These are phyloP conservation scores for Volutella citrinella DNA, from an alignment of 2,329 filamentous ascomycete species.

Conservation along the genomic window DNA sequence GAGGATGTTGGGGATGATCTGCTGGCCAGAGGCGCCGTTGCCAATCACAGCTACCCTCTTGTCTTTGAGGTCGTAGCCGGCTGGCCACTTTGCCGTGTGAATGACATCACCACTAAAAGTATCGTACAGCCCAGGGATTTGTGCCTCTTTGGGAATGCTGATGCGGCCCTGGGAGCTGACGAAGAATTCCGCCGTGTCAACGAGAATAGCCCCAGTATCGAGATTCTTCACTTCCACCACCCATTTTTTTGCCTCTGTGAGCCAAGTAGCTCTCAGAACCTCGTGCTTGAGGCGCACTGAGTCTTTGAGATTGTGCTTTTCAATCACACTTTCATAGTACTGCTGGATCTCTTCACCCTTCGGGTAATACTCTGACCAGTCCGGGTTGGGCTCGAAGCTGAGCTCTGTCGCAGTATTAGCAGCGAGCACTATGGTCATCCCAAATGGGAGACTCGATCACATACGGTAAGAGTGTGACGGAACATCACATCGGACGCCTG, in stretches of 20 bases:
- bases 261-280: background rate
- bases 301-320: background rate
- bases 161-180: conserved; percentile 4
- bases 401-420: background rate
- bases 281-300: conserved; percentile 1
- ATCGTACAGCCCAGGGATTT: conserved; percentile 1
- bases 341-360: conserved; percentile 6
- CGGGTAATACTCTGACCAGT: conserved; percentile 5
- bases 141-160: conserved; percentile 1
- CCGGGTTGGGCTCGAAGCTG: conserved; percentile 2
- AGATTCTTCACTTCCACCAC: conserved; percentile 1
- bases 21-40: background rate
- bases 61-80: background rate
- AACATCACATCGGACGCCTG: conserved; percentile 5
- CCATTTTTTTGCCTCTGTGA: background rate
- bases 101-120: background rate
- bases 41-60: conserved; percentile 2
- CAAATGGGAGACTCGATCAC: too few relatives aligned
- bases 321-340: conserved; percentile 1
- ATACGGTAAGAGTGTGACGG: conserved; percentile 5
- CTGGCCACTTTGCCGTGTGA: too few relatives aligned
- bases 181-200: conserved; percentile 1
- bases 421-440: too few relatives aligned
- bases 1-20: conserved; percentile 1
- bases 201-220: background rate